Evolutionary conservation across 1,139 yeast species (phyloP).

Genomic region (Taphrina flavorubra): DNA sequence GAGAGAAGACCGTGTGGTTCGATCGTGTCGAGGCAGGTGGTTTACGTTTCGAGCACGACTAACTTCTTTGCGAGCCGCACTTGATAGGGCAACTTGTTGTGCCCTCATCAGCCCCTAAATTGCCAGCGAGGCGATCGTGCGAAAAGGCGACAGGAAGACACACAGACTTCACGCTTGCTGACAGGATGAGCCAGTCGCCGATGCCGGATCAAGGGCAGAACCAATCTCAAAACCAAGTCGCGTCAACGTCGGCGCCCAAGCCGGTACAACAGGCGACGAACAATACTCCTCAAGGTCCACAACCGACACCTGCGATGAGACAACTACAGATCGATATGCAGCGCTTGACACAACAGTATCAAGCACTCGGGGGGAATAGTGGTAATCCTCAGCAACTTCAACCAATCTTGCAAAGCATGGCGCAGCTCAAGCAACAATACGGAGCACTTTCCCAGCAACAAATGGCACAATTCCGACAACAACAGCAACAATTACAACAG

Average conservation of each 20-base stretch:
- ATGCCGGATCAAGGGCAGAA: slow-evolving; percentile 18
- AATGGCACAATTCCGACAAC: slow-evolving; percentile 30
- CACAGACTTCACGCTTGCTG: background rate
- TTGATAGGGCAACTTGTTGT: no score
- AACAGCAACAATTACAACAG: slow-evolving; percentile 30
- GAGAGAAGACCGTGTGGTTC: background rate
- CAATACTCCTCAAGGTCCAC: slow-evolving; percentile 21
- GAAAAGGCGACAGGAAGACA: background rate
- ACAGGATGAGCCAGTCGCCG: slow-evolving; percentile 23
- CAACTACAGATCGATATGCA: slow-evolving; percentile 33
- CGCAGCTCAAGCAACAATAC: slow-evolving; percentile 35
- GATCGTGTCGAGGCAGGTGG: background rate
- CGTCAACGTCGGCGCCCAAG: slow-evolving; percentile 15
- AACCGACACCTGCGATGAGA: slow-evolving; percentile 35
- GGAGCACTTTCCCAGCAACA: slow-evolving; percentile 30
- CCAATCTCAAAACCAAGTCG: background rate
- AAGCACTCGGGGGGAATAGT: slow-evolving; percentile 25
- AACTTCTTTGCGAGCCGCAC: no score
- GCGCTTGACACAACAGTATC: slow-evolving; percentile 26
- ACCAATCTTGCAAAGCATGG: slow-evolving; percentile 26
- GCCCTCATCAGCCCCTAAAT: background rate
- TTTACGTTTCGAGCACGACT: background rate
- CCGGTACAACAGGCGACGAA: slow-evolving; percentile 3
- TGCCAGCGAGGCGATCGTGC: background rate
- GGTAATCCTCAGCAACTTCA: slow-evolving; percentile 26